Base-by-base conservation (phyloP, 306 rosid species). In the Quercus variabilis region DNA sequence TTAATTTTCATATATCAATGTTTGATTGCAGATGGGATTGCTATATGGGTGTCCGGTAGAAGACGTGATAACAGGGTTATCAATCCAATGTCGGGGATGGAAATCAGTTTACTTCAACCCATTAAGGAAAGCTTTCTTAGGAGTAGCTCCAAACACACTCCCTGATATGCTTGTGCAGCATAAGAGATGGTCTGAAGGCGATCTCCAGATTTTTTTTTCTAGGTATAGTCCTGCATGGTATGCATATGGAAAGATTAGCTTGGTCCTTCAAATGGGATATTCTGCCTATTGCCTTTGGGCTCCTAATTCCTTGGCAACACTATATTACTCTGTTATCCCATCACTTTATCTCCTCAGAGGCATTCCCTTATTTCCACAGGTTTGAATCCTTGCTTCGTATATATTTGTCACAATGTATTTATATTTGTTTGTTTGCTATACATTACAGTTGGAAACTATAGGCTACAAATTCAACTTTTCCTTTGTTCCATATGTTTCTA, bases 101-200 rank as follows among this genome's bases (percentile, higher is more conserved):
- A 94, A 88, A 87, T 92, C 97, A 70, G 86, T 84, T 64, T 91
- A 87, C 67, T 92, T 62, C 70, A 88, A 80, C 46, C 97, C 98
- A 72, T 4, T 69, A 60, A 91, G 97, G 79, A 85, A 79, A 28
- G 94, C 94, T 28, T 94, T 94, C 78, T 64, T 92, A 31, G 97
- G 97, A 3, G 46, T 90, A 5, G 94, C 92, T 71, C 87, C 93
- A 63, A 84, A 83, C 55, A 75, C 94, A 10, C 74, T 94, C 76
- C 73, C 73, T 43, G 86, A 91, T 63, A 74, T 77, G 6, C 89
- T 92, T 19, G 87, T 88, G 56, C 97, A 94, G 31, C 94, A 92
- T 20, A 94, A 91, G 88, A 89, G 98, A 83, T 91, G 97, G 97
- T 88, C 94, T 12, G 94, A 91, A 86, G 98, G 98, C 3, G 88